phyloP scores from a whole-genome alignment of 345 rosid species.

The Brassica rapa region DNA sequence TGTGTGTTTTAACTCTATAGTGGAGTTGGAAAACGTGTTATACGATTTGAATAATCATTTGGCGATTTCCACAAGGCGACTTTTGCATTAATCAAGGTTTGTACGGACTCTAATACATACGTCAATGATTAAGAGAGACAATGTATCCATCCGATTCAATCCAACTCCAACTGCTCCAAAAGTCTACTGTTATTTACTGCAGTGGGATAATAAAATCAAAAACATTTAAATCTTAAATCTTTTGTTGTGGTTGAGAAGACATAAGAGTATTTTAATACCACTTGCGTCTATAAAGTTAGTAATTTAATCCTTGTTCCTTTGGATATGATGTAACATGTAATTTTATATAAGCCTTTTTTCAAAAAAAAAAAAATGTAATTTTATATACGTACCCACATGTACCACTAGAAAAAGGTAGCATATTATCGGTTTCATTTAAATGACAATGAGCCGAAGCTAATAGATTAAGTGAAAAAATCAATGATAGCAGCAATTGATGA shows the following conservation, averaged over 20 bases:
- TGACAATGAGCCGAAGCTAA: too few species aligned
- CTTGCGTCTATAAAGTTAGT: background rate
- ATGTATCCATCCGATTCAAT: background rate
- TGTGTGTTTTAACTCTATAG: background rate
- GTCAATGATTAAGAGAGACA: background rate
- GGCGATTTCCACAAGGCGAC: background rate
- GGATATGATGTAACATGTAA: background rate
- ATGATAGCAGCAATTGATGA: too few species aligned
- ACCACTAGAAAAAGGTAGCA: too few species aligned
- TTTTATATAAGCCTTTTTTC: too few species aligned
- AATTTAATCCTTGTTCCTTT: background rate
- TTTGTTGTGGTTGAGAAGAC: background rate
- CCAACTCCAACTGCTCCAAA: background rate
- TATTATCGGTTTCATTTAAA: background rate
- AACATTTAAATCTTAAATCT: background rate
- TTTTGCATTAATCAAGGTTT: background rate
- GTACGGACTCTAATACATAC: background rate
- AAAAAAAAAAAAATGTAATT: too few species aligned
- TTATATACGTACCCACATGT: too few species aligned
- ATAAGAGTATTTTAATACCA: background rate
- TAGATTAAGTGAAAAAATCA: too few species aligned
- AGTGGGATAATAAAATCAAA: background rate
- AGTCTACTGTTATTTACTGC: background rate
- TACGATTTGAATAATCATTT: background rate
- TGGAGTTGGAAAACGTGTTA: background rate